These are phyloP conservation scores for Rhinocladiella mackenziei DNA, from an alignment of 2,329 filamentous ascomycete genomes.

Conservation along the genomic window DNA sequence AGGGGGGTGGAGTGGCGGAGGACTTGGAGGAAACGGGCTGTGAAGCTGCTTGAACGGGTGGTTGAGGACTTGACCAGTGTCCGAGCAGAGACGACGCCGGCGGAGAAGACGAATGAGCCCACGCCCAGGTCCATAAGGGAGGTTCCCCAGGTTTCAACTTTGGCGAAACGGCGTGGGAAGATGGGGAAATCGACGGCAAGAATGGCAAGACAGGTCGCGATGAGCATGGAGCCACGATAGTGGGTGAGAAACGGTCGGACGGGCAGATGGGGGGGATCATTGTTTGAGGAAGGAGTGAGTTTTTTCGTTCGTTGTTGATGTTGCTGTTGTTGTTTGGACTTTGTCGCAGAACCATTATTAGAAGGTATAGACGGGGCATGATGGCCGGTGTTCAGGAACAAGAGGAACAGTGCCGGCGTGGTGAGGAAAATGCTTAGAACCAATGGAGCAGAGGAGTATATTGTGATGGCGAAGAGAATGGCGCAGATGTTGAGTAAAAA, in stretches of 20 bases:
- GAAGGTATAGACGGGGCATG: no score
- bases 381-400: constrained; percentile 29
- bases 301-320: background rate
- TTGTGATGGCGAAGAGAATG: constrained; percentile 77
- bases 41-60: constrained; percentile 37
- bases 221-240: constrained; percentile 87
- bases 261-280: constrained; percentile 4
- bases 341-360: constrained; percentile 24
- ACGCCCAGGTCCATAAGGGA: constrained; percentile 99
- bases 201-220: constrained; percentile 84
- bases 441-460: constrained; percentile 72
- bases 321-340: background rate
- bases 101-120: constrained; percentile 94
- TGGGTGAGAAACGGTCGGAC: constrained; percentile 88
- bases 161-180: constrained; percentile 91
- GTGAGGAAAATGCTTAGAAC: constrained; percentile 72
- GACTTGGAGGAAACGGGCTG: constrained; percentile 60
- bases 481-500: constrained; percentile 81
- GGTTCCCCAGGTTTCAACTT: constrained; percentile 98
- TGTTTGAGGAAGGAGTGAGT: background rate
- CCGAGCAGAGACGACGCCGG: constrained; percentile 82
- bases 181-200: constrained; percentile 93
- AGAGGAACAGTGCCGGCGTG: constrained; percentile 62
- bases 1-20: constrained; percentile 79
- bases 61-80: constrained; percentile 45